These are phyloP conservation scores for Pseudopediastrum boryanum DNA, from an alignment of 139 green algal species.

Conservation along the genomic window DNA sequence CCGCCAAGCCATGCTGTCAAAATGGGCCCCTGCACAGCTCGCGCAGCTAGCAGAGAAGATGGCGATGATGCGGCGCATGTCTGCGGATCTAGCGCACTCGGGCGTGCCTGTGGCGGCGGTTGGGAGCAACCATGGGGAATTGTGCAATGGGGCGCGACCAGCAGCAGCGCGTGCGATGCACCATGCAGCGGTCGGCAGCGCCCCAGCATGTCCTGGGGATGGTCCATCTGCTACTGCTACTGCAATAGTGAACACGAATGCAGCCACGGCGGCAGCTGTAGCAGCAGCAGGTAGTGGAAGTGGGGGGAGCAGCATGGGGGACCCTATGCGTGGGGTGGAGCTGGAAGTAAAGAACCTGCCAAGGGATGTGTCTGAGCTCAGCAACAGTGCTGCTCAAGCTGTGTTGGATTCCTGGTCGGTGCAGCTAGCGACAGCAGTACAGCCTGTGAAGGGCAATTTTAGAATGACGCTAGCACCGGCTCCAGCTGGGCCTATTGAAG, in stretches of 20 bases:
- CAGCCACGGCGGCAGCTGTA: not conserved
- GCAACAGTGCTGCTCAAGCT: constrained; percentile 28
- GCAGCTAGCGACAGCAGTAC: constrained; percentile 3
- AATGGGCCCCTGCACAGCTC: constrained; percentile 56
- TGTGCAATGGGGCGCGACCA: constrained; percentile 2
- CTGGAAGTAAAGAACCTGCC: not conserved
- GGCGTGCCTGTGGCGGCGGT: not conserved
- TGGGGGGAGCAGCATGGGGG: no score
- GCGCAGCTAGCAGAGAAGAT: constrained; percentile 42
- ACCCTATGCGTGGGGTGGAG: no score
- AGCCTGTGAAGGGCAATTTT: not conserved
- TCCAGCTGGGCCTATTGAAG: constrained; percentile 3
- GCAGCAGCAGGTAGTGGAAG: not conserved
- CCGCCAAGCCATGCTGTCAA: constrained; percentile 62
- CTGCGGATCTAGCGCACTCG: not conserved
- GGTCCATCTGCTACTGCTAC: not conserved
- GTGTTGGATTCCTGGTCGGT: not conserved
- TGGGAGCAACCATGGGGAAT: not conserved
- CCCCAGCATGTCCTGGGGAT: not conserved
- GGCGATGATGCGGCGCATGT: constrained; percentile 4
- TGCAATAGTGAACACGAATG: not conserved
- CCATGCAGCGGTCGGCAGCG: constrained; percentile 33
- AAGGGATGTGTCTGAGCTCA: constrained; percentile 12
- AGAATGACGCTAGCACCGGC: not conserved
- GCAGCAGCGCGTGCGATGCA: constrained; percentile 7